Evolutionary conservation across 768 basidiomycete genomes (phyloP).

Genomic region (Kwoniella sp.): DNA sequence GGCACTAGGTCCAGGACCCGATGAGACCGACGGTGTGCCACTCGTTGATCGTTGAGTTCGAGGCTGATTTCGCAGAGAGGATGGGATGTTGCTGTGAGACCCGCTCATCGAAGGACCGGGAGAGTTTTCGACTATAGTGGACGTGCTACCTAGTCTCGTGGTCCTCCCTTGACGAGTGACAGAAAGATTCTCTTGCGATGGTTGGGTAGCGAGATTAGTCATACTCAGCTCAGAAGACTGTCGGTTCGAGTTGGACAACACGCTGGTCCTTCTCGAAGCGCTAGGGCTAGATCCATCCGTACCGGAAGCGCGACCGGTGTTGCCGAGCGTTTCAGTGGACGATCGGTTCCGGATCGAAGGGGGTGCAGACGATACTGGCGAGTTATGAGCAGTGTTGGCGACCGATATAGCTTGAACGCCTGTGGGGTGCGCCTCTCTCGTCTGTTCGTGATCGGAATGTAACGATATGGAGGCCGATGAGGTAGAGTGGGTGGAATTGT

Average conservation of each 20-base stretch:
- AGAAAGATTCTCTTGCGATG: slow-evolving; percentile 15
- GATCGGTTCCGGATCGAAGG: slow-evolving; percentile 24
- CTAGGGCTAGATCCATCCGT: slow-evolving; percentile 5
- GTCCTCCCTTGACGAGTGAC: slow-evolving; percentile 28
- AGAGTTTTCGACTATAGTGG: slow-evolving; percentile 35
- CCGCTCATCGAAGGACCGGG: background rate
- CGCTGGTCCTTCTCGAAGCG: slow-evolving; percentile 14
- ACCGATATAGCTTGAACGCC: slow-evolving; percentile 38
- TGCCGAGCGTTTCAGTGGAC: slow-evolving; percentile 12
- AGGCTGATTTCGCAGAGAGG: slow-evolving; percentile 3
- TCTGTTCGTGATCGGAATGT: slow-evolving; percentile 23
- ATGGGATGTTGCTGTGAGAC: slow-evolving; percentile 10
- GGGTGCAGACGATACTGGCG: slow-evolving; percentile 36
- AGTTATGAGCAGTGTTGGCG: slow-evolving; percentile 32
- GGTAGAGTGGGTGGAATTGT: slow-evolving; percentile 16
- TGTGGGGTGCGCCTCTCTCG: slow-evolving; percentile 25
- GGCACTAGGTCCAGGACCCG: background rate
- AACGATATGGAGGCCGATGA: slow-evolving; percentile 23
- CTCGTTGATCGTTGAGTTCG: slow-evolving; percentile 18
- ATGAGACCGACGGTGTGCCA: slow-evolving; percentile 10
- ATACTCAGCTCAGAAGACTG: slow-evolving; percentile 6
- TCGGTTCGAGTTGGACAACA: slow-evolving; percentile 6
- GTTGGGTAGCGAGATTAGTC: background rate
- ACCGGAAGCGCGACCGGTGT: background rate
- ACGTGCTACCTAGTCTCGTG: slow-evolving; percentile 26